Base-by-base conservation (phyloP, 2,329 filamentous ascomycete species). In the Cladophialophora yegresii region DNA sequence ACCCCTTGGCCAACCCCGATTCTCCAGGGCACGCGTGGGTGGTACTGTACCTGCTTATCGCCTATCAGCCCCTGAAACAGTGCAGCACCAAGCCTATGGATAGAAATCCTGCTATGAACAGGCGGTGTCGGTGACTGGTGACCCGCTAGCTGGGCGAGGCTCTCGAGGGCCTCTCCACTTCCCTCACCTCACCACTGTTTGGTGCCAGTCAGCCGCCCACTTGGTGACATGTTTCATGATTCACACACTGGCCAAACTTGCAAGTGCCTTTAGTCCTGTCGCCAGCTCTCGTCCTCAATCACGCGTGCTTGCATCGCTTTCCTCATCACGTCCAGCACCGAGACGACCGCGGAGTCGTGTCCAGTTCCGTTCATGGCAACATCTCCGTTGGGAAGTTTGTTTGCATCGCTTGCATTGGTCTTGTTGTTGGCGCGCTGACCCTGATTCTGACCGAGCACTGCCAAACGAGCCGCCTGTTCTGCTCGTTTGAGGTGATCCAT, bases 401-500 rank as follows among this genome's bases (percentile, higher is more conserved):
- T 61, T 62, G 55, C 50, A 54, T 65, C 45, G 54, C 58, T 55
- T 58, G 58, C 62, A 68, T 58, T 57, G 54, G 58, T 66, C 26
- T 28, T 28, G 30, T 30, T 61, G 55, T 69, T 50, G 54, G 45
- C 51, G 43, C 22, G n/a, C 23, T 49, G 43, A 60, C 69, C 61
- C 23, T 49, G 43, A 60, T 68, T 59, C 23, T 49, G 36, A 56
- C 69, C 61, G 47, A 80, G 88, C 75, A 92, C 96, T 54, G 88
- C 81, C 45, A 79, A 77, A 72, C 86, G 82, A 36, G 89, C 92
- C 51, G 82, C 79, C 66, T 87, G 83, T 69, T 87, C 85, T 20
- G 90, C 85, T 50, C 83, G 79, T 62, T 92, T 85, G 92, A 93
- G 97, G 68, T 89, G 87, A 13, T 86, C 82, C 69, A 90, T 81